A percentile compares a stretch with the other conserved stretches of the same genome.
phyloP scores from a whole-genome alignment of 306 rosid genomes.

The Pterocarpus santalinus region DNA sequence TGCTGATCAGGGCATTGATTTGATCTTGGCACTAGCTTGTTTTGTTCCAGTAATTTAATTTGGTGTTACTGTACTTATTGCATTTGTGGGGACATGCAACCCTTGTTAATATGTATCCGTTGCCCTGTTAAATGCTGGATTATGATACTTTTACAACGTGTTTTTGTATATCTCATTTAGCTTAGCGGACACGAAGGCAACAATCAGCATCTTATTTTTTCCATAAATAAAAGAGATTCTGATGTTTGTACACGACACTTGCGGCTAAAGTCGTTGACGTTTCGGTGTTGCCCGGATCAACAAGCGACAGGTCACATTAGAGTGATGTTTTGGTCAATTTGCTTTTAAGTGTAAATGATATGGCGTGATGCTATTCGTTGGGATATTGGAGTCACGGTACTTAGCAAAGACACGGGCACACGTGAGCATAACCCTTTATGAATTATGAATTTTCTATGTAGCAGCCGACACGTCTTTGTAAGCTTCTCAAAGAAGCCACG shows the following conservation, averaged over 20 bases:
- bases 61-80: neutral
- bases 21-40: neutral
- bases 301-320: slow-evolving; percentile 23
- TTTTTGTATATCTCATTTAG: neutral
- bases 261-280: neutral
- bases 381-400: neutral
- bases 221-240: neutral
- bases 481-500: slow-evolving; percentile 71
- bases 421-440: neutral
- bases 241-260: neutral
- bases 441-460: slow-evolving; percentile 31
- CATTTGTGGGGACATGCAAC: slow-evolving; percentile 2
- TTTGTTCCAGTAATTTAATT: neutral
- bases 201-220: neutral
- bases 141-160: neutral
- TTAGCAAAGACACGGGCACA: slow-evolving; percentile 10
- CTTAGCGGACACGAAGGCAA: neutral
- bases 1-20: neutral
- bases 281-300: neutral
- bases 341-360: neutral
- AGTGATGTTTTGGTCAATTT: slow-evolving; percentile 38
- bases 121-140: neutral
- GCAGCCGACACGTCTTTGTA: slow-evolving; percentile 51
- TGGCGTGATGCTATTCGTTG: slow-evolving; percentile 26
- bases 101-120: neutral